These are phyloP conservation scores for Oryza punctata DNA, from an alignment of 176 grass and related monocot genomes.

Conservation along the genomic window DNA sequence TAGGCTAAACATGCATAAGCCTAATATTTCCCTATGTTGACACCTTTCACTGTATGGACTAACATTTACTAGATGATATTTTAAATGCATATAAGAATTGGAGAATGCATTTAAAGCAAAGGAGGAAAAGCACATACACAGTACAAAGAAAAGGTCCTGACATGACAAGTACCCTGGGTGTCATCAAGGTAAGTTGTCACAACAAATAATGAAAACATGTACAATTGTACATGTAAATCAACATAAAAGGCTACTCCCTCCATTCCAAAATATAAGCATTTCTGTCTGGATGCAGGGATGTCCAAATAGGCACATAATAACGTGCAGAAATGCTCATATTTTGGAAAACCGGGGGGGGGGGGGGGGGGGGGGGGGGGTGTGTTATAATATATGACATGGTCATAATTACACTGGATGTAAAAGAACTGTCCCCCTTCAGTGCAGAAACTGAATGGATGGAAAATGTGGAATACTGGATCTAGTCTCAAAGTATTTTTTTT, in stretches of 20 bases:
- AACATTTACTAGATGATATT: slow-evolving; percentile 18
- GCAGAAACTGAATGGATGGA: not conserved
- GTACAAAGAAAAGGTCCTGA: not conserved
- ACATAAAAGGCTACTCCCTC: not conserved
- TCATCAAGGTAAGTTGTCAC: slow-evolving; percentile 13
- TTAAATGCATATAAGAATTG: slow-evolving; percentile 2
- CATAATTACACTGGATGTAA: not conserved
- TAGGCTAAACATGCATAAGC: not conserved
- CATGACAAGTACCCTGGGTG: not conserved
- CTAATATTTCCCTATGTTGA: not conserved
- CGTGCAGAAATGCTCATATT: no score
- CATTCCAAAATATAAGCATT: no score
- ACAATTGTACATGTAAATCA: not conserved
- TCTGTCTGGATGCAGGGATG: no score
- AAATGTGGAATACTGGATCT: not conserved
- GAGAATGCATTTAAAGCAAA: slow-evolving; percentile 29
- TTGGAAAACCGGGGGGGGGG: no score
- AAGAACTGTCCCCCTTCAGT: not conserved
- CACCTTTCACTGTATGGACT: not conserved
- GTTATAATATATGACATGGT: slow-evolving; percentile 25
- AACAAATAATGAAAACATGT: not conserved
- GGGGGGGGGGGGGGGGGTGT: no score
- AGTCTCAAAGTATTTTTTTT: slow-evolving; percentile 6
- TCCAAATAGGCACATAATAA: no score
- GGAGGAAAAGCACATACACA: not conserved